Evolutionary conservation across 1,284 basidiomycete species (phyloP), one percentile per base, ranked within the genome.

Genomic region (Malassezia cuniculi): DNA sequence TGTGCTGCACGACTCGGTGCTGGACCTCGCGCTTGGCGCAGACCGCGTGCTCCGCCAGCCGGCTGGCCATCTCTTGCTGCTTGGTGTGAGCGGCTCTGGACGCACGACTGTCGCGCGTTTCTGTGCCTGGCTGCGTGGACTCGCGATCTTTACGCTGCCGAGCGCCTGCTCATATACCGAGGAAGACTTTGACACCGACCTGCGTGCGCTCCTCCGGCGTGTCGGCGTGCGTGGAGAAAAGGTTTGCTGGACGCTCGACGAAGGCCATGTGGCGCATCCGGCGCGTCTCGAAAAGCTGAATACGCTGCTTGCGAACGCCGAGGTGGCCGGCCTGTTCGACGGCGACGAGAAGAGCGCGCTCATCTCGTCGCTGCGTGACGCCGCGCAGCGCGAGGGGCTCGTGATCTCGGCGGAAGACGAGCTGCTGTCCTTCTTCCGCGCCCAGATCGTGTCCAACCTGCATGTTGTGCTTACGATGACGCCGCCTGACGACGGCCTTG

Each of bases 211-310:
- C 2, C 78, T 99, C 21, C 81, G 89, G 26, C 79, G 93, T 19
- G 75, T 90, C 1, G 94, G 93, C 5, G 93, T 87, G 72, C 95
- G 95, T 66, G 89, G 86, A 54, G 93, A 99, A 70, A 95, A 95
- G 71, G 82, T 99, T 27, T 95, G 87, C 66, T 99, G 97, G 75
- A 95, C 97, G 69, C 95, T 99, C 29, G 93, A 99, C 69, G 93
- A 99, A 69, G 93, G 86, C 1, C 97, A 99, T 60, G 89, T 97
- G 19, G 79, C 95, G 26, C 90, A 97, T 67, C 87, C 93, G 5
- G 93, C 93, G 40, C 95, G 97, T 74, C 72, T 99, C 47, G 93
- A 99, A 68, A 79, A 93, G 22, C 95, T 99, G 86, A 99, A 99
- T 69, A 99, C 55, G n/a, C 77, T 99, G 4, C 77, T 99, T 10